These are phyloP conservation scores for Entophlyctis luteolus DNA, from an alignment of 192 early-diverging fungal genomes.

Conservation along the genomic window DNA sequence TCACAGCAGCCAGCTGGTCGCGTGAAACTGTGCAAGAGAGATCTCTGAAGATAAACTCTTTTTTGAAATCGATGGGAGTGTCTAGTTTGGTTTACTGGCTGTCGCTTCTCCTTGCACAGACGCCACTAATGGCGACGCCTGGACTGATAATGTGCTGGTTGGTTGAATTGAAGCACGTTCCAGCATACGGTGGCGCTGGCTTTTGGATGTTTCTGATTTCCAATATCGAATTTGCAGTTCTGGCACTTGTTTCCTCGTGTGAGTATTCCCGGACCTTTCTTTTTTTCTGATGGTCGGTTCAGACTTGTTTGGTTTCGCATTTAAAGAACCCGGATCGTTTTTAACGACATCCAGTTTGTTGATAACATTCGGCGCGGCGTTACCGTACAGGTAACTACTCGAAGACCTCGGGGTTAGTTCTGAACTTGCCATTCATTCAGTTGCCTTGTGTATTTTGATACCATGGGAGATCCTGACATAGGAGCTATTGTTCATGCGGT, in stretches of 20 bases:
- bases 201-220: slow-evolving; percentile 10
- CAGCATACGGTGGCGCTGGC: slow-evolving; percentile 10
- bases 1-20: background rate
- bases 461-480: background rate
- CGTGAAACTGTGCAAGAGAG: slow-evolving; percentile 22
- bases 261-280: background rate
- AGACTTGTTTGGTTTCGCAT: background rate
- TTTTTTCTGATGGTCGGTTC: background rate
- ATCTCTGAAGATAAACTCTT: background rate
- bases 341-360: background rate
- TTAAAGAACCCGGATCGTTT: slow-evolving; percentile 12
- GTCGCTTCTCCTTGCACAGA: background rate
- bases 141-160: slow-evolving; percentile 8
- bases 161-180: background rate
- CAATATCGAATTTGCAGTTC: background rate
- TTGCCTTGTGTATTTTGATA: slow-evolving; percentile 20
- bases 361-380: slow-evolving; percentile 2
- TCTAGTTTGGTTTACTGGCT: background rate
- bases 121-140: background rate
- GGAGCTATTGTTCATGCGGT: background rate
- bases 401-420: background rate
- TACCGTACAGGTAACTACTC: slow-evolving; percentile 9
- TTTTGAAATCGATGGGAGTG: slow-evolving; percentile 15
- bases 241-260: slow-evolving; percentile 3
- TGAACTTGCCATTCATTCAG: background rate